Evolutionary conservation across 2,329 filamentous ascomycete species (phyloP).

Genomic region (Claviceps cyperi): DNA sequence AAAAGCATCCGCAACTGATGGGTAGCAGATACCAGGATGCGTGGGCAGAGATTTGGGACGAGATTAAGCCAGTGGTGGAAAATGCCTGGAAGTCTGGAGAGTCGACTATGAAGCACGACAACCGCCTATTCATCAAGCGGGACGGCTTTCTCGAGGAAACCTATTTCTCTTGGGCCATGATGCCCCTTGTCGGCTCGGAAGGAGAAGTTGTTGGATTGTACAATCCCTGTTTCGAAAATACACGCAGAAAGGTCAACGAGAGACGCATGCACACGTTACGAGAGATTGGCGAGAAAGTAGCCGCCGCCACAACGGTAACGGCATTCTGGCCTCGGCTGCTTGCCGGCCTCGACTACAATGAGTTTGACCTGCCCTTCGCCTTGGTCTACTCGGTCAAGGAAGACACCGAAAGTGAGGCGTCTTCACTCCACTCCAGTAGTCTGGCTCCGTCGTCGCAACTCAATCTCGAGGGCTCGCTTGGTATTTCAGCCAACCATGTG

Average conservation of each 20-base stretch:
- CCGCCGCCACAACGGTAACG: slow-evolving; percentile 55
- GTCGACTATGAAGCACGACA: slow-evolving; percentile 74
- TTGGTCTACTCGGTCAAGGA: slow-evolving; percentile 64
- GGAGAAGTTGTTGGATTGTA: slow-evolving; percentile 64
- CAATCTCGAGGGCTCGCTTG: slow-evolving; percentile 57
- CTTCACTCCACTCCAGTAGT: slow-evolving; percentile 56
- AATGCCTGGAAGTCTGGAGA: slow-evolving; percentile 56
- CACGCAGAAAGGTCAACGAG: slow-evolving; percentile 62
- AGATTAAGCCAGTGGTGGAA: slow-evolving; percentile 52
- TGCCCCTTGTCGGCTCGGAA: slow-evolving; percentile 60
- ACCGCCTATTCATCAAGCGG: slow-evolving; percentile 57
- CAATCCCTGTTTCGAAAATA: slow-evolving; percentile 73
- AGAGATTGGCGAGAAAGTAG: slow-evolving; percentile 63
- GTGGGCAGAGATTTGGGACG: slow-evolving; percentile 63
- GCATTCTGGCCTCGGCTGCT: slow-evolving; percentile 61
- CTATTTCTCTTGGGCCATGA: slow-evolving; percentile 72
- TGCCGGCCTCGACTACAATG: slow-evolving; percentile 56
- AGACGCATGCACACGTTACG: slow-evolving; percentile 65
- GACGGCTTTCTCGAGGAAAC: slow-evolving; percentile 62
- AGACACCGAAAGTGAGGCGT: slow-evolving; percentile 55
- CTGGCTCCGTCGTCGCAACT: slow-evolving; percentile 47
- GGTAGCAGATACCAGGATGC: slow-evolving; percentile 53
- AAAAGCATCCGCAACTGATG: slow-evolving; percentile 66
- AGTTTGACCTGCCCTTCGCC: slow-evolving; percentile 61
- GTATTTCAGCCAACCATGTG: slow-evolving; percentile 49